Base-by-base conservation (phyloP, 306 rosid species). In the Citrullus amarus region DNA sequence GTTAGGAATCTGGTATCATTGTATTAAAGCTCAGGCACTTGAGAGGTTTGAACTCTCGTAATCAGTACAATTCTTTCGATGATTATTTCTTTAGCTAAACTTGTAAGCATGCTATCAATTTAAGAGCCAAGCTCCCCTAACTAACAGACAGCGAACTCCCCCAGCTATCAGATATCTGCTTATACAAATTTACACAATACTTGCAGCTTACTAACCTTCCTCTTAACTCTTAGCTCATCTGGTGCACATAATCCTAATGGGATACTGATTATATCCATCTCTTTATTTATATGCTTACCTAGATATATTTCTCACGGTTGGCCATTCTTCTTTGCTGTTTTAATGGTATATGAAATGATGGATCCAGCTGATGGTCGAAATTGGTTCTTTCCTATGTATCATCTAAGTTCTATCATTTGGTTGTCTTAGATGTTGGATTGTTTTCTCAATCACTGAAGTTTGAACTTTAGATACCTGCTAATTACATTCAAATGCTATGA, bases 401-500 rank as follows among this genome's bases (percentile, higher is more conserved):
- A 51, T 74, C 60, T 54, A 51, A 28, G 13, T 65, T 65, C 25
- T 65, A 36, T 65, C 15, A 74, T 53, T 30, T 75, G 30, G 63
- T 55, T 75, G 32, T 36, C 32, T 75, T 51, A 6, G 32, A 18
- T 51, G 46, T 9, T 10, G 48, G 10, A 16, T 30, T 30, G 38
- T 51, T 75, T 17, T 32, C 12, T 20, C 41, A 4, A 75, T 16
- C 17, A 18, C 20, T 51, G n/a, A 55, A n/a, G 65, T 17, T 75
- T 51, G 65, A 51, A 56, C 63, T 54, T 75, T 36, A 56, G 50
- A 34, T 75, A 55, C 32, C 28, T 76, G 67, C 67, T 76, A 76
- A 76, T 88, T 25, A 16, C 39, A 77, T 78, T 79, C 22, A 57
- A 61, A 50, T 66, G 22, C 59, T 77, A 36, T 81, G 39, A 77